These are phyloP conservation scores for Naumovozyma castellii DNA, from an alignment of 805 yeast species.

Conservation along the genomic window DNA sequence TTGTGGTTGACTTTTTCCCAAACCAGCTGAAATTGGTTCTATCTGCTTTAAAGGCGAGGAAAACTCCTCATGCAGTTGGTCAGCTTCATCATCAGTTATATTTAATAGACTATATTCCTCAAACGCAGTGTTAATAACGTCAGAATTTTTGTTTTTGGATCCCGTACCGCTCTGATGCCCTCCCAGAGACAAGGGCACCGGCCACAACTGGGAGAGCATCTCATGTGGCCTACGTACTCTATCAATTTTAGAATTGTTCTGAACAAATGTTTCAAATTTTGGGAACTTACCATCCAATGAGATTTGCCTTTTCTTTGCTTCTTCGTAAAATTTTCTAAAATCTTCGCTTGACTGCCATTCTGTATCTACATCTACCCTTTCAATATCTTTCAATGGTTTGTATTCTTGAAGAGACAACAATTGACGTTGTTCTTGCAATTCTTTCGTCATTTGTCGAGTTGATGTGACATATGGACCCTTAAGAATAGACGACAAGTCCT, in stretches of 20 bases:
- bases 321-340: slow-evolving; percentile 27
- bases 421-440: slow-evolving; percentile 44
- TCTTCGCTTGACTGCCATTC: slow-evolving; percentile 39
- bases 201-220: slow-evolving; percentile 24
- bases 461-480: slow-evolving; percentile 30
- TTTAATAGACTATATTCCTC: slow-evolving; percentile 3
- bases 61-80: neutral
- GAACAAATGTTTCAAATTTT: slow-evolving; percentile 13
- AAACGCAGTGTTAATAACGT: slow-evolving; percentile 4
- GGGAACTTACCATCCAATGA: slow-evolving; percentile 8
- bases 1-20: neutral
- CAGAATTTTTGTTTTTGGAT: neutral
- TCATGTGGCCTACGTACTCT: slow-evolving; percentile 29
- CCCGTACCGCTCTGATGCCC: neutral
- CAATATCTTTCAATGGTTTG: slow-evolving; percentile 17
- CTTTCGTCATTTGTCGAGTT: slow-evolving; percentile 52
- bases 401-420: slow-evolving; percentile 30
- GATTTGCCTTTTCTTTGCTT: slow-evolving; percentile 17
- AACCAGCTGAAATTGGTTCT: neutral
- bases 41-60: neutral
- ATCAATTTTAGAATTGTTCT: slow-evolving; percentile 16
- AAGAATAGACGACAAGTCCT: slow-evolving; percentile 3
- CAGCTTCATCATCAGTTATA: slow-evolving; percentile 7
- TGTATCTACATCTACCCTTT: slow-evolving; percentile 17
- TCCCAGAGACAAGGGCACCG: slow-evolving; percentile 14